A percentile compares a stretch with the other conserved stretches of the same genome.
Evolutionary conservation across 2,329 filamentous ascomycete genomes (phyloP).

Genomic region (Diaporthe longicolla): DNA sequence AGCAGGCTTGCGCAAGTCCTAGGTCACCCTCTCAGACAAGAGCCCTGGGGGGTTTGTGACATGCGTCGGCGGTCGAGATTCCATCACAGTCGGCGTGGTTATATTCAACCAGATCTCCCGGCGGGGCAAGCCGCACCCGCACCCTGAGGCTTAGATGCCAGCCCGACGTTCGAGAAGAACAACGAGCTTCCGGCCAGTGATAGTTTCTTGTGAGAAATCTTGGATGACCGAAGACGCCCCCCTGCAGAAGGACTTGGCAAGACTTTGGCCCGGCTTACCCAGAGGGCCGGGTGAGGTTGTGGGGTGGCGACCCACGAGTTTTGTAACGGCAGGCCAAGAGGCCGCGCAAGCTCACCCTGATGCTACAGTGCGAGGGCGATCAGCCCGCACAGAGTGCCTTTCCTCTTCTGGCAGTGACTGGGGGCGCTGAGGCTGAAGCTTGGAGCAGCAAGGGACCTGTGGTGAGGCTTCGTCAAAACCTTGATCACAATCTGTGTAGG

Average conservation of each 20-base stretch:
- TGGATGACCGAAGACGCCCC: neutral
- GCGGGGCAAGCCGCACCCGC: neutral
- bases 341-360: conserved; percentile 33
- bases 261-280: conserved; percentile 33
- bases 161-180: neutral
- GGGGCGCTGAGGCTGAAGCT: conserved; percentile 33
- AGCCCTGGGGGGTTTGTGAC: neutral
- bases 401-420: conserved; percentile 20
- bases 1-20: conserved; percentile 32
- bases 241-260: conserved; percentile 8
- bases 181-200: neutral
- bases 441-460: conserved; percentile 28
- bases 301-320: conserved; percentile 29
- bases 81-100: neutral
- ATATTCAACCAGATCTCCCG: neutral
- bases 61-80: neutral
- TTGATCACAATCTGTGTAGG: conserved; percentile 28
- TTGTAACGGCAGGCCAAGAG: conserved; percentile 18
- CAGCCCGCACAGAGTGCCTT: neutral
- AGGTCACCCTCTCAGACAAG: conserved; percentile 15
- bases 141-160: conserved; percentile 5
- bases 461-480: conserved; percentile 34
- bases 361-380: conserved; percentile 13
- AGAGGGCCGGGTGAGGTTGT: conserved; percentile 30
- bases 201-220: neutral